Evolutionary conservation across 2,329 filamentous ascomycete species (phyloP).

Genomic region (Cercospora sesami): DNA sequence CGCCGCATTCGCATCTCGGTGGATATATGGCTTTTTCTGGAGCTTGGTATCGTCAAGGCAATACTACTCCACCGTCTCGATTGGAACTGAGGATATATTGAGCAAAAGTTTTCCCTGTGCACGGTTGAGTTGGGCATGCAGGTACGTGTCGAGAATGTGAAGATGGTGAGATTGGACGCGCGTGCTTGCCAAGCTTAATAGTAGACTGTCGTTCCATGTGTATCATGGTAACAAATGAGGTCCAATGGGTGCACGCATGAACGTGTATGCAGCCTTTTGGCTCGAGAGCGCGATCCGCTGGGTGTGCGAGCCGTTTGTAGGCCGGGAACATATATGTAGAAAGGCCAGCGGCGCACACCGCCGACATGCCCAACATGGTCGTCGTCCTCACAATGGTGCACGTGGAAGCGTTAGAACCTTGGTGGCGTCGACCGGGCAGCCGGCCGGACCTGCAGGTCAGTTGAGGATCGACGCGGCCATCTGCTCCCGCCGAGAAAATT

Average conservation of each 20-base stretch:
- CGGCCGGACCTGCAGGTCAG: slow-evolving; percentile 10
- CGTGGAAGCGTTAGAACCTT: background rate
- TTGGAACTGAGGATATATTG: background rate
- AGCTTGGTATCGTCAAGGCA: background rate
- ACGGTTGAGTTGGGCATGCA: background rate
- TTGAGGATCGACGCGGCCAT: slow-evolving; percentile 9
- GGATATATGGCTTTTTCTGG: background rate
- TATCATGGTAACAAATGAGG: background rate
- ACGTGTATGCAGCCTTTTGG: background rate
- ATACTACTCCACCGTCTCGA: background rate
- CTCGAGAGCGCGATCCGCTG: background rate
- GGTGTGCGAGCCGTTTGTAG: background rate
- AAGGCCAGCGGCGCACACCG: background rate
- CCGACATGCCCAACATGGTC: background rate
- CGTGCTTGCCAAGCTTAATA: background rate
- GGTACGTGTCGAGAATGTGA: background rate
- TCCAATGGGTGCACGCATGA: background rate
- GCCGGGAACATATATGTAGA: background rate
- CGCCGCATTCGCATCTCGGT: background rate
- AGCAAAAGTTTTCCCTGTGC: background rate
- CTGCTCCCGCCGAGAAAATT: background rate
- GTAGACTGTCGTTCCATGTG: background rate
- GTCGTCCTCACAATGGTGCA: background rate
- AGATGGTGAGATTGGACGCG: background rate
- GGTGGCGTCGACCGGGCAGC: background rate